Percentiles rank a stretch among this genome's conserved stretches.
These are phyloP conservation scores for Tylopilus orsonianus DNA, from an alignment of 1,284 basidiomycete genomes.

Conservation along the genomic window DNA sequence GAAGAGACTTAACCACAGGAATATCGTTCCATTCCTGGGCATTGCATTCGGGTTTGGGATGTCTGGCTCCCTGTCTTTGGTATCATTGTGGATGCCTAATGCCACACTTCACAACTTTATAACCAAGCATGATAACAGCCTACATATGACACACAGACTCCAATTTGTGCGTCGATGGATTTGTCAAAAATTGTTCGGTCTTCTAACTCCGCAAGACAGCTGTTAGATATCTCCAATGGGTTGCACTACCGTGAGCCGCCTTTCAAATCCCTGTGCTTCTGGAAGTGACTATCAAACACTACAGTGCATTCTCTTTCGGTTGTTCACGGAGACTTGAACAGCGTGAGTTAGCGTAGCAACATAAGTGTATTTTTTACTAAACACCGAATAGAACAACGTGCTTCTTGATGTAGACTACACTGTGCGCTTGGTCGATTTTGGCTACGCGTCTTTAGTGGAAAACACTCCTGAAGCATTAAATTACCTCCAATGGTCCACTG, in stretches of 20 bases:
- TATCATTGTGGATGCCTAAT: constrained; percentile 24
- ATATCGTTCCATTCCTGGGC: constrained; percentile 14
- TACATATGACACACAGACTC: neutral
- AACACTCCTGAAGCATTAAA: too few relatives aligned
- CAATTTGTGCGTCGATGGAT: constrained; percentile 4
- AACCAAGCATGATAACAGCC: neutral
- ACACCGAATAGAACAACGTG: too few relatives aligned
- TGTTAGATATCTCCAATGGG: constrained; percentile 6
- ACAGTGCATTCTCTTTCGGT: constrained; percentile 8
- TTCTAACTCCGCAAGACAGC: neutral
- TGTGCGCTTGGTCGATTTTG: too few relatives aligned
- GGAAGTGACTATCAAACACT: neutral
- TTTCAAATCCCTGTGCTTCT: neutral
- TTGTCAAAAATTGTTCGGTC: neutral
- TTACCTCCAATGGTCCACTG: too few relatives aligned
- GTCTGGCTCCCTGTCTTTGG: constrained; percentile 7
- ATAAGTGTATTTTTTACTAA: too few relatives aligned
- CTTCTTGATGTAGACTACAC: too few relatives aligned
- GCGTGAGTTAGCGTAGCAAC: neutral
- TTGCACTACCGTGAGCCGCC: constrained; percentile 3
- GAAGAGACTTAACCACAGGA: constrained; percentile 15
- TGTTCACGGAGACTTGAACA: constrained; percentile 9
- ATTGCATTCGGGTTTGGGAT: constrained; percentile 19
- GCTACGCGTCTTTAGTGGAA: too few relatives aligned
- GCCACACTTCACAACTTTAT: constrained; percentile 15